phyloP scores from a whole-genome alignment of 2,329 filamentous ascomycete genomes.

The Microsporum canis region DNA sequence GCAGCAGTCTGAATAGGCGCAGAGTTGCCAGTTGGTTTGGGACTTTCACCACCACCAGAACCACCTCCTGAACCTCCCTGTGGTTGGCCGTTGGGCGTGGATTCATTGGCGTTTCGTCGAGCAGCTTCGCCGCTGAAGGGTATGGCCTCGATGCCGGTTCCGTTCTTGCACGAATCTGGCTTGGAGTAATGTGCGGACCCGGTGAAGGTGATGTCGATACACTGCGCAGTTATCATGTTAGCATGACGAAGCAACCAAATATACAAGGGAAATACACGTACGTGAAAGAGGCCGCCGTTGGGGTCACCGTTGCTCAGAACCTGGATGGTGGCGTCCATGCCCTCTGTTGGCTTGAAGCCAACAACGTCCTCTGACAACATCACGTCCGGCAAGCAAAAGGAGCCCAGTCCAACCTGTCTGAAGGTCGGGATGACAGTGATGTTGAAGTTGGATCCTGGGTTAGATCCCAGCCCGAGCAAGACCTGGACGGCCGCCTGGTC shows the following conservation, averaged over 20 bases:
- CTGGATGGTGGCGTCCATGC: slow-evolving; percentile 55
- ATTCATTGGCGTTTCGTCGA: slow-evolving; percentile 36
- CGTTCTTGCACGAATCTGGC: slow-evolving; percentile 46
- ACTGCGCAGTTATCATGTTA: slow-evolving; percentile 35
- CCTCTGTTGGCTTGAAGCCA: slow-evolving; percentile 44
- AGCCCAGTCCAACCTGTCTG: slow-evolving; percentile 50
- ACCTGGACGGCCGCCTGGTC: slow-evolving; percentile 42
- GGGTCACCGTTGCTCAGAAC: slow-evolving; percentile 53
- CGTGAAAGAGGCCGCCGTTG: slow-evolving; percentile 55
- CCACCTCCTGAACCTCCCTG: slow-evolving; percentile 14
- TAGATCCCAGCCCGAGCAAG: slow-evolving; percentile 42
- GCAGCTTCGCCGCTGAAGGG: slow-evolving; percentile 30
- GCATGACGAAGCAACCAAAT: background rate
- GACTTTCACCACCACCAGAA: slow-evolving; percentile 10
- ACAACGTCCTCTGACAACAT: slow-evolving; percentile 22
- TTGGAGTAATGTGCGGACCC: slow-evolving; percentile 38
- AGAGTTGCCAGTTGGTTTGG: slow-evolving; percentile 12
- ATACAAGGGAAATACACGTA: slow-evolving; percentile 23
- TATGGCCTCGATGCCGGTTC: slow-evolving; percentile 43
- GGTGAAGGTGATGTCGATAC: slow-evolving; percentile 61
- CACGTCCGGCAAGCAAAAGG: slow-evolving; percentile 55
- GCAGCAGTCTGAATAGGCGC: slow-evolving; percentile 25
- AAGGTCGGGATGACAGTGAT: slow-evolving; percentile 52
- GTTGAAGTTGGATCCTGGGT: slow-evolving; percentile 54
- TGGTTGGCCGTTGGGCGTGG: slow-evolving; percentile 24